Base-by-base conservation (phyloP, 768 basidiomycete genomes). In the Lanmaoa rubissima region DNA sequence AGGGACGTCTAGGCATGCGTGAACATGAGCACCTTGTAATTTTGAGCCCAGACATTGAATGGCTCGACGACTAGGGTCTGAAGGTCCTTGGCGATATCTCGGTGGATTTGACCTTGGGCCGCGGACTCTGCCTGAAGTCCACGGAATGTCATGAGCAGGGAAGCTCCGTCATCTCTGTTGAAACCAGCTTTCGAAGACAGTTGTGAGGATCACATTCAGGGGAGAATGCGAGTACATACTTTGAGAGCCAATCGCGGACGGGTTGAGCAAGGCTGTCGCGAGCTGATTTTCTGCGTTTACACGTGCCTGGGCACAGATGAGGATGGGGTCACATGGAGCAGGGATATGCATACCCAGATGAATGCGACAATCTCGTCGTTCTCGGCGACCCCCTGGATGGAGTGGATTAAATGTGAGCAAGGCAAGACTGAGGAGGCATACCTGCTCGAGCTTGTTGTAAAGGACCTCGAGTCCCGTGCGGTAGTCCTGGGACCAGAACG, bases 401-500 rank as follows among this genome's bases (percentile, higher is more conserved):
- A 38, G 63, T 57, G 53, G 55, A 60, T 69, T 41, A 62, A 57
- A 52, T 45, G 55, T 12, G 24, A n/a, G 31, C 35, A n/a, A 12
- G 43, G 19, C 9, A 32, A 51, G 32, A 59, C 17, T 38, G 48
- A 35, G 35, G 9, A 43, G 14, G 64, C 77, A 48, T 58, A 87
- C 92, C 80, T 91, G 88, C 63, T 92, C 87, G 26, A 94, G 83
- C 72, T 90, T 87, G 43, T 67, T 72, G 68, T 84, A 92, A 34
- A 94, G 73, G 24, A 89, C 82, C 60, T 96, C 85, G 31, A 97
- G 79, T 35, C 94, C 94, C 57, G 76, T 82, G 44, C 91, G 80
- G 69, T 92, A 94, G 76, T 94, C 92, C 70, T 92, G 88, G 16
- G 93, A 83, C 94, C 94, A 97, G 77, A 97, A 97, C 32, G 93